Conservation (phyloP, 2,329 filamentous ascomycete species). For the Ceratocystis variospora region DNA sequence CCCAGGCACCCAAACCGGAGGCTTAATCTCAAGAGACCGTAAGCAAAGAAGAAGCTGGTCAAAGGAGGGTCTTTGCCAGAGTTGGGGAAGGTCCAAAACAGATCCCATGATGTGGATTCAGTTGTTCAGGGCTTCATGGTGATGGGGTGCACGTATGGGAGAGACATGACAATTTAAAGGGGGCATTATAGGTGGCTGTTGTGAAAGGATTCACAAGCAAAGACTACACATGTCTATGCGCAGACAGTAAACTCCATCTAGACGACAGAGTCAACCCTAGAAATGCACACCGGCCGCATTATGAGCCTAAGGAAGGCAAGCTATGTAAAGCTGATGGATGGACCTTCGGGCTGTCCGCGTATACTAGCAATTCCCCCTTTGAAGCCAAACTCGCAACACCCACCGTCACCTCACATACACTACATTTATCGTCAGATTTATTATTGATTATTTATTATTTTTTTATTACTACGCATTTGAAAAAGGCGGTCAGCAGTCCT, state of each 20-base stretch:
- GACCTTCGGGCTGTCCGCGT: too few relatives aligned
- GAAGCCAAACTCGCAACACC: background rate
- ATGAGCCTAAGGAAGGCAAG: too few relatives aligned
- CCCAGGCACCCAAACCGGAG: conserved; percentile 50
- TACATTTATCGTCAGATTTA: background rate
- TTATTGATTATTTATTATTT: too few relatives aligned
- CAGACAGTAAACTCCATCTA: too few relatives aligned
- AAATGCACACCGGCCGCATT: too few relatives aligned
- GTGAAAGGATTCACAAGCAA: too few relatives aligned
- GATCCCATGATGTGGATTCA: conserved; percentile 5
- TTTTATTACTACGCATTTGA: too few relatives aligned
- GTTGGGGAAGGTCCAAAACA: conserved; percentile 56
- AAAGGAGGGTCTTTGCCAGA: conserved; percentile 62
- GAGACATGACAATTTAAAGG: background rate
- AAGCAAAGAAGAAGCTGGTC: conserved; percentile 51
- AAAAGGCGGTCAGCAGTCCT: background rate
- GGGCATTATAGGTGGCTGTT: too few relatives aligned
- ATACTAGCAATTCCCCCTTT: background rate
- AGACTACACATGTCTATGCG: too few relatives aligned
- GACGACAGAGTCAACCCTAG: too few relatives aligned
- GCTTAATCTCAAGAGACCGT: conserved; percentile 50
- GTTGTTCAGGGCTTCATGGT: background rate
- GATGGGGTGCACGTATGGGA: background rate
- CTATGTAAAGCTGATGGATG: too few relatives aligned
- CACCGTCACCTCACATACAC: background rate